phyloP scores from a whole-genome alignment of 2,329 filamentous ascomycete genomes.

The Bipolaris gigantea region DNA sequence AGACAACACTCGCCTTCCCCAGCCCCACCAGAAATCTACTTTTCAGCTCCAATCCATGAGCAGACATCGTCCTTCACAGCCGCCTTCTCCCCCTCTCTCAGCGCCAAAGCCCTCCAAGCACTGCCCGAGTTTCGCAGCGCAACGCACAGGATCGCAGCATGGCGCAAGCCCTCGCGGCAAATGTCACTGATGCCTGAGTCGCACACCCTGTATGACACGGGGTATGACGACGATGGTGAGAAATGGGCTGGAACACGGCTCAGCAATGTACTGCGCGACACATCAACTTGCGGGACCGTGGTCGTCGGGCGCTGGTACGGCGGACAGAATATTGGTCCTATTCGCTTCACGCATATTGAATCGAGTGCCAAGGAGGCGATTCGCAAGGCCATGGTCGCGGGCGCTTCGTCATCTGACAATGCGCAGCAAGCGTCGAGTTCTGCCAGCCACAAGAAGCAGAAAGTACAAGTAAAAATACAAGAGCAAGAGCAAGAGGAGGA shows the following conservation, averaged over 20 bases:
- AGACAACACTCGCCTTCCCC: constrained; percentile 28
- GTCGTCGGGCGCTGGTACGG: constrained; percentile 61
- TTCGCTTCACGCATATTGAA: constrained; percentile 58
- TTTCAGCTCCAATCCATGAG: constrained; percentile 52
- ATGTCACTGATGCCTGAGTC: constrained; percentile 46
- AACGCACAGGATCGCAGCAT: constrained; percentile 56
- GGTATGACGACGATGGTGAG: constrained; percentile 59
- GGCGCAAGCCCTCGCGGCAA: constrained; percentile 53
- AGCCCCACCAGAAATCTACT: constrained; percentile 43
- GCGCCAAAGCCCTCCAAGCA: constrained; percentile 47
- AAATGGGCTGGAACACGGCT: constrained; percentile 54
- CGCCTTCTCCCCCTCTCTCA: constrained; percentile 52
- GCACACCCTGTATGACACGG: constrained; percentile 47
- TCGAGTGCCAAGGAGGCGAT: constrained; percentile 53
- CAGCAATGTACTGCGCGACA: constrained; percentile 51
- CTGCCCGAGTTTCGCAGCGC: constrained; percentile 51
- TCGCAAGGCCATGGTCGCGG: constrained; percentile 21
- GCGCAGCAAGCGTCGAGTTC: too few species aligned
- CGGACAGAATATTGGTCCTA: constrained; percentile 56
- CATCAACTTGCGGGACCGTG: constrained; percentile 50
- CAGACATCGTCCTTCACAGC: constrained; percentile 56
- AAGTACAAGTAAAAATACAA: constrained; percentile 32
- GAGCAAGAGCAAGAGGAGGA: constrained; percentile 15
- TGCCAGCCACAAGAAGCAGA: constrained; percentile 40
- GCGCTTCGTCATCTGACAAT: not conserved